Base-by-base conservation (phyloP, 441 rosid species). In the Bocquillonia castaneifolia region DNA sequence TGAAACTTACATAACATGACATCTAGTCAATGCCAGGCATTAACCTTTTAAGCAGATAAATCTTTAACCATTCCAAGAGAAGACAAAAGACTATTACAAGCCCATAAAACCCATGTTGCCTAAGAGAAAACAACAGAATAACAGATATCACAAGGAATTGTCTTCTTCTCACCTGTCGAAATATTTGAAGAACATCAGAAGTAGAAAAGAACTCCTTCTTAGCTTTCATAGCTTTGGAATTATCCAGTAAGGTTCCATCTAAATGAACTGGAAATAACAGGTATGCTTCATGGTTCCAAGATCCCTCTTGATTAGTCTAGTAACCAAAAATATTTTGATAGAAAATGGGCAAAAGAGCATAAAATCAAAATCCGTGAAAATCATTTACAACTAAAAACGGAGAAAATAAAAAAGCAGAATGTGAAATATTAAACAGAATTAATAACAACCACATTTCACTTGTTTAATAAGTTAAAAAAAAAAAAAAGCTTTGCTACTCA, bases 181-280 rank as follows among this genome's bases (percentile, higher is more conserved):
- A 92, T 81, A 95, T 89, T 69, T 89, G 87, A 76, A 95, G 93
- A 67, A 89, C 95, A 74, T 95, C 92, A 18, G 85, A 54, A 56
- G 92, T 81, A 45, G 97, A 86, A 82, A 85, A 95, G 74, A 80
- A 80, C 81, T 92, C 99, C 82, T 84, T 92, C 77, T 81, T 90
- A 28, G 88, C 83, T 79, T 83, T 88, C 99, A 92, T 89, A 28
- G 78, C 74, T 10, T 68, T 83, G 72, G 86, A 75, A 78, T 90
- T 84, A 81, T 95, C 99, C 58, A 95, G 79, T 73, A 95, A 82
- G 56, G 97, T 95, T 62, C 99, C 99, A 80, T 89, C 96, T 81
- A 90, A 73, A 77, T 91, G 99, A 74, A 90, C 98, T 17, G 99
- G 99, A 83, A 95, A 95, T 48, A 95, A 80, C 80, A 95, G 78